Base-by-base conservation (phyloP, 164 flowering plant species). In the Houttuynia cordata region DNA sequence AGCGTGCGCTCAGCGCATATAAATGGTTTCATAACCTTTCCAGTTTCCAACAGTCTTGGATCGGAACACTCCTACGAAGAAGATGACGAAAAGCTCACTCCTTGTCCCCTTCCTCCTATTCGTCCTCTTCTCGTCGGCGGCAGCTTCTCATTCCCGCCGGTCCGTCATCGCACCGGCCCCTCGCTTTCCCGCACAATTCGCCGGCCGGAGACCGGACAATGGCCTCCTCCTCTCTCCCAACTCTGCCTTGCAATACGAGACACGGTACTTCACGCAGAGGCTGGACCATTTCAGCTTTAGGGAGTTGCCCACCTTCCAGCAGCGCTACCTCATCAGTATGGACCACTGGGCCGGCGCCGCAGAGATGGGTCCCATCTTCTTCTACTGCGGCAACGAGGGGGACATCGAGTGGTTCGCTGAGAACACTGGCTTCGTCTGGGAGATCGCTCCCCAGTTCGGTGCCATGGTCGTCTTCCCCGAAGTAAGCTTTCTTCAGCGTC, bases 381-480 rank as follows among this genome's bases (percentile, higher is more conserved):
- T 92, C 57, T 89, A 88, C 76, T 86, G 93, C 59, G 96, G 98
- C 23, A 89, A 88, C 39, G 96, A 92, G 73, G 95, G 98, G 2
- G 88, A 84, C 60, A 88, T 89, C 70, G 95, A 80, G 53, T 87
- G 98, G 96, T 87, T 92, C 67, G 93, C 96, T 5, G 74, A 60
- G 14, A 87, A 85, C 65, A 79, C 95, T 17, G 98, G 98, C 20
- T 87, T 92, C 54, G 74, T 92, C 34, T 92, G 98, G 98, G 96
- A 91, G 21, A 73, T 86, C 42, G 96, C 96, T 1, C 90, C 94
- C 53, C 78, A 62, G 0, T 91, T 91, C 66, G 83, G 84, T 2
- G 98, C 98, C 61, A 71, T 87, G 84, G 76, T 91, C 40, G 52
- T 91, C 57, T 91, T 88, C 67, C 86, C 95, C 0, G 98, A 91